These are phyloP conservation scores for Vitis hybrid DNA, from an alignment of 177 flowering plant species.

Conservation along the genomic window DNA sequence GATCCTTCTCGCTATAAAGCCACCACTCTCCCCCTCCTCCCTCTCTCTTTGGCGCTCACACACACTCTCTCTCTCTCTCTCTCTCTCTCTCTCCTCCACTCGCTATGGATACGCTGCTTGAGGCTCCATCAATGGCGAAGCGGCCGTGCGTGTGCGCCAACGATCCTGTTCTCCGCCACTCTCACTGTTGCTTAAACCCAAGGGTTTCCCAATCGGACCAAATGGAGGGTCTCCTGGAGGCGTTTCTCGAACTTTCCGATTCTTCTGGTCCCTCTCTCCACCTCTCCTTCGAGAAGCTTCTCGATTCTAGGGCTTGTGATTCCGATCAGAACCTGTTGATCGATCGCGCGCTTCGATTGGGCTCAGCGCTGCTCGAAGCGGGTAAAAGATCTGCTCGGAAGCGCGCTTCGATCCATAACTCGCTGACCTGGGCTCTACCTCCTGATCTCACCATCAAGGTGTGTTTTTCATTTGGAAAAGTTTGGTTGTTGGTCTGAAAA, in stretches of 20 bases:
- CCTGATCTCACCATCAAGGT: constrained; percentile 87
- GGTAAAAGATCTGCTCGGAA: constrained; percentile 58
- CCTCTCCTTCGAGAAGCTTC: constrained; percentile 58
- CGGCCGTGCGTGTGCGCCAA: constrained; percentile 47
- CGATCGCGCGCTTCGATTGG: constrained; percentile 55
- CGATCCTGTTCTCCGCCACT: constrained; percentile 10
- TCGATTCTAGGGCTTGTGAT: constrained; percentile 49
- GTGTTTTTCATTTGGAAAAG: background rate
- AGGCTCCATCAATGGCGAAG: constrained; percentile 40
- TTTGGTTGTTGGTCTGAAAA: background rate
- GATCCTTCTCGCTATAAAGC: background rate
- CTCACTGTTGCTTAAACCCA: constrained; percentile 6
- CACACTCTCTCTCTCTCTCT: background rate
- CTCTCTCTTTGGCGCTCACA: background rate
- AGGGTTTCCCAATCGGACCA: constrained; percentile 24
- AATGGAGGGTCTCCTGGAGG: constrained; percentile 43
- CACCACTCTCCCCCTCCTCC: constrained; percentile 3
- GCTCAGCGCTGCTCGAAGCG: constrained; percentile 55
- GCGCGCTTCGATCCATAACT: constrained; percentile 64
- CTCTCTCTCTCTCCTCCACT: constrained; percentile 23
- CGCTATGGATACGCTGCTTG: constrained; percentile 44
- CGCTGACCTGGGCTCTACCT: constrained; percentile 69
- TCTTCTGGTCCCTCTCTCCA: constrained; percentile 41
- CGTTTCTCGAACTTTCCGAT: constrained; percentile 50
- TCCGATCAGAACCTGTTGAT: constrained; percentile 49